A percentile compares a stretch with the other conserved stretches of the same genome.
phyloP scores from a whole-genome alignment of 805 yeast species.

The Ogataea trehalophila region DNA sequence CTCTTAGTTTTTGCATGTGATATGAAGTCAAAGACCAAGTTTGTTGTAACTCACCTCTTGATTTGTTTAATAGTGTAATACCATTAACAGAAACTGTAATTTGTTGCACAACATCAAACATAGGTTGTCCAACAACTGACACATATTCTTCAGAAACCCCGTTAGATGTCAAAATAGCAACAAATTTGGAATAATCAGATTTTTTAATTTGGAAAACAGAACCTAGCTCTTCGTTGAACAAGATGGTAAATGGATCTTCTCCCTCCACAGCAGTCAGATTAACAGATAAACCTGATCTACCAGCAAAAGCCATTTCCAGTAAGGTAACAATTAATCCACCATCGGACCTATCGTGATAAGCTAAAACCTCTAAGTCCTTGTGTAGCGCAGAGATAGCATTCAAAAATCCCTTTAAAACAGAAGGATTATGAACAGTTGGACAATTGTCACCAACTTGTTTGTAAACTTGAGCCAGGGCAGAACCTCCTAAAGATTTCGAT shows the following conservation, averaged over 20 bases:
- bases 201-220: constrained; percentile 84
- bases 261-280: constrained; percentile 30
- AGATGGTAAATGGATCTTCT: constrained; percentile 42
- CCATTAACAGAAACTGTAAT: constrained; percentile 47
- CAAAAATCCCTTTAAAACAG: constrained; percentile 63
- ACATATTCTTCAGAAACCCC: constrained; percentile 55
- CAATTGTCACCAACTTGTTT: constrained; percentile 76
- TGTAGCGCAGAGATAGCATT: constrained; percentile 70
- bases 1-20: constrained; percentile 86
- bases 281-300: constrained; percentile 76
- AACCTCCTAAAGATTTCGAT: constrained; percentile 73
- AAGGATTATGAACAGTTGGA: constrained; percentile 76
- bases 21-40: constrained; percentile 86
- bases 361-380: constrained; percentile 56
- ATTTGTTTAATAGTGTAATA: constrained; percentile 39
- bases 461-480: constrained; percentile 92
- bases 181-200: constrained; percentile 50
- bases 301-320: constrained; percentile 96
- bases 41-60: constrained; percentile 72
- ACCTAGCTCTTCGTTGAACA: constrained; percentile 93
- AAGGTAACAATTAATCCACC: constrained; percentile 89
- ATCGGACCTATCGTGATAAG: constrained; percentile 95
- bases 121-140: constrained; percentile 66
- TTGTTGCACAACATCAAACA: constrained; percentile 41
- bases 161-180: constrained; percentile 45